Percentiles rank a stretch among this genome's conserved stretches.
Evolutionary conservation across 1,284 basidiomycete species (phyloP).

Genomic region (Pseudozyma sp.): DNA sequence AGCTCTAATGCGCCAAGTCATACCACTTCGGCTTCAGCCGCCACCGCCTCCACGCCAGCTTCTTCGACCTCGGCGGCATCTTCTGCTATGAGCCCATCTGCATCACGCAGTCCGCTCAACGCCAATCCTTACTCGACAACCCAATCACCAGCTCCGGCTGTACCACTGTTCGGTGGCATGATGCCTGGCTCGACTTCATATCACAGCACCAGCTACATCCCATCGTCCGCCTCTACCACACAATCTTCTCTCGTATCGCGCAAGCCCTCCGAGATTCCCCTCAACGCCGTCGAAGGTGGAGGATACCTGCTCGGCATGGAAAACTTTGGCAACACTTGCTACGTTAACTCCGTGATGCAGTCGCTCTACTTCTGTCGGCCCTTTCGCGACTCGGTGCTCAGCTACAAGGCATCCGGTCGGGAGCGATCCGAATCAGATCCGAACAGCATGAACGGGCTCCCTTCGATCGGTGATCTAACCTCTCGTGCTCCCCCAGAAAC

Average conservation of each 20-base stretch:
- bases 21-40: conserved; percentile 4
- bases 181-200: conserved; percentile 21
- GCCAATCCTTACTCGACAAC: conserved; percentile 25
- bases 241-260: conserved; percentile 29
- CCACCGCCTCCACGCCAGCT: conserved; percentile 5
- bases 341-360: conserved; percentile 97
- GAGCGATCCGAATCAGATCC: conserved; percentile 22
- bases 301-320: conserved; percentile 60
- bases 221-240: conserved; percentile 31
- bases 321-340: conserved; percentile 71
- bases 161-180: conserved; percentile 36
- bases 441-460: conserved; percentile 8
- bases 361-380: conserved; percentile 90
- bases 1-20: conserved; percentile 6
- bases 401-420: conserved; percentile 23
- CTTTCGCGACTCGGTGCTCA: conserved; percentile 78
- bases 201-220: conserved; percentile 49
- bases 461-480: conserved; percentile 11
- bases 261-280: conserved; percentile 37
- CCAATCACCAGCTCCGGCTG: conserved; percentile 8
- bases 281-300: conserved; percentile 38
- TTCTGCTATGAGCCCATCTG: conserved; percentile 15
- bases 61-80: conserved; percentile 21
- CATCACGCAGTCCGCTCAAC: conserved; percentile 28
- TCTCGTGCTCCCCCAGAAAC: conserved; percentile 18